Base-by-base conservation (phyloP, 2,329 filamentous ascomycete genomes). In the Clarireedia homoeocarpa region DNA sequence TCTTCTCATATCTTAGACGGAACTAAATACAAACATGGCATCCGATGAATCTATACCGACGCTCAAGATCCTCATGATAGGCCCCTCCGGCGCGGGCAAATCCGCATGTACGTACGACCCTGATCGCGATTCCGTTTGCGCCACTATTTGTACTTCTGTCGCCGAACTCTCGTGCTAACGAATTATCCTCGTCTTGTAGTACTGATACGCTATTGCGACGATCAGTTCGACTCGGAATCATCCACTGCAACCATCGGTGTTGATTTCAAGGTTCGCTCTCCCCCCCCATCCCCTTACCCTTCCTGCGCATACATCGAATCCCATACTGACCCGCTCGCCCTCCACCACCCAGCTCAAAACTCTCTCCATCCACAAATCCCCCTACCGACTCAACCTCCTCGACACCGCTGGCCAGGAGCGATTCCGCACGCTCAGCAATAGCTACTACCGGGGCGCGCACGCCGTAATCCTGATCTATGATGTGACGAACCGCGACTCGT, bases 391-490 rank as follows among this genome's bases (percentile, higher is more conserved):
- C 23, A 79, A 77, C 47, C 73, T 82, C 51, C 78, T 81, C 61
- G 94, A 99, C 70, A 99, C 94, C 0, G 94, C 94, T 5, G 94
- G 94, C 52, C 96, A 95, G 58, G 94, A 99, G 72, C 84, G 94
- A 59, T 99, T 97, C 72, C 89, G 94, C 62, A 95, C 89, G 58
- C 91, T 97, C 40, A 95, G 89, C 26, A 82, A 94, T 62, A 94
- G 88, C 46, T 99, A 97, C 75, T 97, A 99, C 72, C 87, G 94
- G 67, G 92, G 92, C 61, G 94, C 94, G 2, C 92, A 94, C 4
- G 94, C 92, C 63, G 92, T 92, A n/a, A 86, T 99, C 51, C 80
- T 99, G 58, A 85, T 97, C 61, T 99, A 97, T 78, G 94, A 99
- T 71, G 78, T 97, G 57, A 85, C 88, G 27, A 84, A 86, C 67